phyloP scores from a whole-genome alignment of 1,284 basidiomycete species.

The Chondrostereum purpureum region DNA sequence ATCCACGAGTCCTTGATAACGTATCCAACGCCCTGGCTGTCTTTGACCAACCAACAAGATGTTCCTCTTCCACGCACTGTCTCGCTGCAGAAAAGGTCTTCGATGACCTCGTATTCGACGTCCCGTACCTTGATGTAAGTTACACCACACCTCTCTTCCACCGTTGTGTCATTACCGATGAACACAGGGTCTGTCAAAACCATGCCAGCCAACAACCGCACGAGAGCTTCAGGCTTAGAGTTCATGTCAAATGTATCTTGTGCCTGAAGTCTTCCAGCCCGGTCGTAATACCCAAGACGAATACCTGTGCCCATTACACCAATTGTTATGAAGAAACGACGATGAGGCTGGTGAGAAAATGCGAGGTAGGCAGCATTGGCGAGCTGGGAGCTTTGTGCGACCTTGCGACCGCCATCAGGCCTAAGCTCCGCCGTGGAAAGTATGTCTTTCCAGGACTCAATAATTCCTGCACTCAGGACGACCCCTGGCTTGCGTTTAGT shows the following conservation, averaged over 20 bases:
- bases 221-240: constrained; percentile 3
- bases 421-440: not conserved
- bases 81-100: constrained; percentile 5
- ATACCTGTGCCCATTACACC: not conserved
- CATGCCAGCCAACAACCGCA: constrained; percentile 5
- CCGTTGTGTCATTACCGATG: constrained; percentile 10
- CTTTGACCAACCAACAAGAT: constrained; percentile 10
- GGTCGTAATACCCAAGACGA: constrained; percentile 5
- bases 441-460: not conserved
- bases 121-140: constrained; percentile 7
- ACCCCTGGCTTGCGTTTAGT: not conserved
- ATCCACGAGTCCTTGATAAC: constrained; percentile 13
- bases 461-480: not conserved
- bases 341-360: constrained; percentile 9
- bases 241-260: constrained; percentile 8
- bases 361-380: constrained; percentile 7
- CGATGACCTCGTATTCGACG: constrained; percentile 9
- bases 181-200: constrained; percentile 5
- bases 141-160: constrained; percentile 3
- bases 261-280: constrained; percentile 6
- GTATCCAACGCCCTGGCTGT: constrained; percentile 7
- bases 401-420: not conserved
- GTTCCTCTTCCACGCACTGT: constrained; percentile 9
- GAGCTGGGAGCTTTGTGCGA: constrained; percentile 2
- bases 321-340: constrained; percentile 7